Base-by-base conservation (phyloP, 1,284 basidiomycete genomes). In the Sporisorium sorghi region DNA sequence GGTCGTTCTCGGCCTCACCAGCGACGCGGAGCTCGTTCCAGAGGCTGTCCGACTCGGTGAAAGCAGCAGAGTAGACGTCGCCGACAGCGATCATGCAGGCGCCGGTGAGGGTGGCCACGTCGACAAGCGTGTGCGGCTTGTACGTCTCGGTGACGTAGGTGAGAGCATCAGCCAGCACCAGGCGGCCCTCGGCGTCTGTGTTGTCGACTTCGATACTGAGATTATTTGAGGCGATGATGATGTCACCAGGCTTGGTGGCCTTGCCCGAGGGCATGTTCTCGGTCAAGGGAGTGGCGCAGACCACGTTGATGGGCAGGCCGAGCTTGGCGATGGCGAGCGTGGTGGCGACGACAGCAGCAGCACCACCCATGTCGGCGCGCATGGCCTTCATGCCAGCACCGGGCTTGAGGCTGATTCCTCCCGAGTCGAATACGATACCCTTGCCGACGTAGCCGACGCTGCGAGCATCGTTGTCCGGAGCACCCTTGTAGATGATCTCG, bases 131-230 rank as follows among this genome's bases (percentile, higher is more conserved):
- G 82, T 92, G 90, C 0, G 93, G 90, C 84, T 91, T 91, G 87
- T 89, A 93, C 50, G 88, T 87, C 8, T 91, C 90, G 0, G 90
- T 89, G n/a, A 90, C 89, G 83, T 94, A 95, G 84, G 92, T 92
- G 51, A 95, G 88, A 3, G 93, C 92, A 83, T 95, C 93, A 88
- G 84, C 81, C n/a, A 80, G 57, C 23, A 94, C 87, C 23, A 95
- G 87, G 28, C 93, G 90, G 19, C 93, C 93, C 82, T 93, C 92
- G 5, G 92, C 92, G 81, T 94, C 93, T 5, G 93, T 94, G 85
- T 94, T 94, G 86, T 94, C 92, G 39, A 94, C 64, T 83, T 94
- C 92, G 33, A 95, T 88, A 0, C 91, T 90, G 85, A 93, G 93
- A 42, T 93, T 93, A 81, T 93, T 94, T 90, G 93, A 93, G 7